Percentiles rank a stretch among this genome's conserved stretches.
Evolutionary conservation across 805 yeast species (phyloP).

Genomic region (Yamadazyma ubonensis): DNA sequence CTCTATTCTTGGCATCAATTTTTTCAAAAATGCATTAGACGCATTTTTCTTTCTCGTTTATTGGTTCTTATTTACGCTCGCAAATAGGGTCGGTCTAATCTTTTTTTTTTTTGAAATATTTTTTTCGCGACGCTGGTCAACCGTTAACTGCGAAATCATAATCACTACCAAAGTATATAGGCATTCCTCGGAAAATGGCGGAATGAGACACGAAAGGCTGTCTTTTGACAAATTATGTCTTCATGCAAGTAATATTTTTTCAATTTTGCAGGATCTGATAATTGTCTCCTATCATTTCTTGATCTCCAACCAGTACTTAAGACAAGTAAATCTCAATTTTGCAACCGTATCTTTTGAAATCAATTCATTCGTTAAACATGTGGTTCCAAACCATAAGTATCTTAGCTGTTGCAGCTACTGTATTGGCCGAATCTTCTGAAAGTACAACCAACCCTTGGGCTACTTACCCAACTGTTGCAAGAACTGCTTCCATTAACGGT

Average conservation of each 20-base stretch:
- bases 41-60: slow-evolving; percentile 4
- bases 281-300: background rate
- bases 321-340: background rate
- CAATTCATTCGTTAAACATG: slow-evolving; percentile 5
- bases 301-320: background rate
- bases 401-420: slow-evolving; percentile 6
- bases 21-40: slow-evolving; percentile 6
- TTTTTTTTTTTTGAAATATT: background rate
- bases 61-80: background rate
- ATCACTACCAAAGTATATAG: background rate
- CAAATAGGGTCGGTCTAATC: background rate
- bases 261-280: background rate
- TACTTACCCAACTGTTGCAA: slow-evolving; percentile 46
- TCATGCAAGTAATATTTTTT: background rate
- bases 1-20: background rate
- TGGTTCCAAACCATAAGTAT: background rate
- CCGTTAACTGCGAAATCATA: slow-evolving; percentile 4
- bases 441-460: slow-evolving; percentile 25
- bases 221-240: background rate
- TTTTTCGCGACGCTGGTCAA: slow-evolving; percentile 1
- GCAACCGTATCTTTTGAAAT: background rate
- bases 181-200: no score
- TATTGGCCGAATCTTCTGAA: slow-evolving; percentile 15
- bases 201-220: background rate
- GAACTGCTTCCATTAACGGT: slow-evolving; percentile 47